Evolutionary conservation across 2,329 filamentous ascomycete genomes (phyloP), one percentile per base, ranked within the genome.

Genomic region (Phyllachora maydis): DNA sequence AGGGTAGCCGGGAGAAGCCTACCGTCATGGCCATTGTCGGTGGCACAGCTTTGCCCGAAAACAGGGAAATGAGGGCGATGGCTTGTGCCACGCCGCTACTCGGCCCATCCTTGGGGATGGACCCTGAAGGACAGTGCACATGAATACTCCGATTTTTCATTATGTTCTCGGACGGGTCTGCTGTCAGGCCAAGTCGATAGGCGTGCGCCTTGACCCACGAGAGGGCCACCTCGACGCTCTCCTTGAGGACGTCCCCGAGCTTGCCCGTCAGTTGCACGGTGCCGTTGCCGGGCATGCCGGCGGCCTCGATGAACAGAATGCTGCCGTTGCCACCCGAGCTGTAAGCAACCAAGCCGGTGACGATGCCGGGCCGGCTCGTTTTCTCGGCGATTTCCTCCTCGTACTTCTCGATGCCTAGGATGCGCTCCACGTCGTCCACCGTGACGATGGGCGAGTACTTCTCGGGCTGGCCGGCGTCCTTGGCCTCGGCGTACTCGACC

Each of bases 171-270:
- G 68, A 68, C 6, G 76, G 74, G 31, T 82, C 71, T 27, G 71
- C 59, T 4, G 79, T 82, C 19, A 98, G 56, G 7, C 82, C 82
- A 8, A 98, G 60, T 40, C 91, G 79, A 39, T 75, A 93, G 3
- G 85, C 83, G 45, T 98, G 85, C 4, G 81, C 78, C 48, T 93
- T 93, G 24, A 98, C 88, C 88, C 88, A 98, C 10, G 75, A 85
- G 16, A 95, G 60, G 8, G 88, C 88, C 11, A 98, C 88, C 47
- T 95, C 85, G 19, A 95, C 88, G 32, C 74, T 85, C 49, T 98
- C 88, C 50, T 95, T 95, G 28, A 98, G 67, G 15, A 98, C 88
- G 36, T 93, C 83, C 32, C 88, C 88, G 5, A 98, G 68, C 46
- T 91, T 95, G 30, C 88, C 88, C 1, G 88, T 98, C 14, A 98